phyloP scores from a whole-genome alignment of 2,329 filamentous ascomycete species.

The Calonectria fujianensis region DNA sequence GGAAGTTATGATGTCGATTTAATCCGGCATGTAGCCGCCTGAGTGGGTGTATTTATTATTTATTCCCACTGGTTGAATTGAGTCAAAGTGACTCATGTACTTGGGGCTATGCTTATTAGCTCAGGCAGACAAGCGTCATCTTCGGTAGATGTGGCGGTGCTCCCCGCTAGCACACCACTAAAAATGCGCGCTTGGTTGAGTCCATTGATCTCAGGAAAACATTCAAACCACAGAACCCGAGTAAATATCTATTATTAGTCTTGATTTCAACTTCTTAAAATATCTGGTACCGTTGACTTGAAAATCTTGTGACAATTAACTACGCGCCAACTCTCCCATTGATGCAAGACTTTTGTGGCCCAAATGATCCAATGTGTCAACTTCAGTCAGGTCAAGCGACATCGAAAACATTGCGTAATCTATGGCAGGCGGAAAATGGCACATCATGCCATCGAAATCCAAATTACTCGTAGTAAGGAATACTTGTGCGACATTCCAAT shows the following conservation, averaged over 20 bases:
- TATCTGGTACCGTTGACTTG: neutral
- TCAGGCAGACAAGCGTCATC: neutral
- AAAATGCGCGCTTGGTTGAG: neutral
- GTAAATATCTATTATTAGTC: neutral
- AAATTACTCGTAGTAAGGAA: neutral
- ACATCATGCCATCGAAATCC: neutral
- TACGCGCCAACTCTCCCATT: neutral
- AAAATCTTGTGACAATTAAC: neutral
- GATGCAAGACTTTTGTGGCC: neutral
- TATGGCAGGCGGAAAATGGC: neutral
- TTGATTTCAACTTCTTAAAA: neutral
- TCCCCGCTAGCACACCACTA: neutral
- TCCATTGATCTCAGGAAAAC: too few species aligned
- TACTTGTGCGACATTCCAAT: neutral
- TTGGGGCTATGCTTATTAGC: conserved; percentile 14
- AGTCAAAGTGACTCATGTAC: conserved; percentile 12
- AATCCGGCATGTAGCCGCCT: too few species aligned
- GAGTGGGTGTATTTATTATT: neutral
- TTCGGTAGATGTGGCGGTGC: conserved; percentile 5
- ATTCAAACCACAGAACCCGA: neutral
- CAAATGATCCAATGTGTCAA: neutral
- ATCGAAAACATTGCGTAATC: neutral
- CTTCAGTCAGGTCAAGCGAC: neutral
- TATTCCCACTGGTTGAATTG: neutral
- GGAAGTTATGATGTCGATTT: neutral